Evolutionary conservation across 2,329 filamentous ascomycete species (phyloP).

Genomic region (Lachnellula occidentalis): DNA sequence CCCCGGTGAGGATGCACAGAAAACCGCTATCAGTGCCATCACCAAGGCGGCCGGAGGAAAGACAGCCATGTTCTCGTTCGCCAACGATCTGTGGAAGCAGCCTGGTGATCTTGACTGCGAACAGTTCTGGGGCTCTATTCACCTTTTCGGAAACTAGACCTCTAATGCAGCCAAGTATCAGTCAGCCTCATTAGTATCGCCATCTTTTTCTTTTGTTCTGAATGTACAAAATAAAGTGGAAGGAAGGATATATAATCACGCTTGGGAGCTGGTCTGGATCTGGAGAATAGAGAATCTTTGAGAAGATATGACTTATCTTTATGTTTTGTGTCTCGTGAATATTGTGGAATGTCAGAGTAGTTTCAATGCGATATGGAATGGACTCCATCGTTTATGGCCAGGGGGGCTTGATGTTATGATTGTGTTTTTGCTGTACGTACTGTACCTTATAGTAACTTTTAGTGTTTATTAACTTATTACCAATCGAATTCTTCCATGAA

Average conservation of each 20-base stretch:
- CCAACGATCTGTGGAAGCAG: constrained; percentile 78
- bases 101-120: constrained; percentile 66
- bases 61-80: constrained; percentile 76
- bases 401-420: not conserved
- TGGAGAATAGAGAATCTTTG: not conserved
- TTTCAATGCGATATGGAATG: too few relatives aligned
- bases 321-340: too few relatives aligned
- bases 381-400: not conserved
- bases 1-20: constrained; percentile 63
- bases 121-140: constrained; percentile 64
- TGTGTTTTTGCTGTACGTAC: constrained; percentile 4
- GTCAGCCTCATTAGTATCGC: not conserved
- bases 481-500: constrained; percentile 5
- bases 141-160: constrained; percentile 13
- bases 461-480: constrained; percentile 15
- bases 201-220: not conserved
- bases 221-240: not conserved
- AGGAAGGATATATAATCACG: not conserved
- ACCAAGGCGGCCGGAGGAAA: constrained; percentile 57
- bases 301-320: not conserved
- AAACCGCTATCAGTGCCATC: constrained; percentile 66
- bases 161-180: not conserved
- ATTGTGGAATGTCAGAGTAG: too few relatives aligned
- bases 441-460: constrained; percentile 18
- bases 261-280: not conserved